Evolutionary conservation across 352 stramenopile species (phyloP).

Genomic region (Pythium pyrilobum): DNA sequence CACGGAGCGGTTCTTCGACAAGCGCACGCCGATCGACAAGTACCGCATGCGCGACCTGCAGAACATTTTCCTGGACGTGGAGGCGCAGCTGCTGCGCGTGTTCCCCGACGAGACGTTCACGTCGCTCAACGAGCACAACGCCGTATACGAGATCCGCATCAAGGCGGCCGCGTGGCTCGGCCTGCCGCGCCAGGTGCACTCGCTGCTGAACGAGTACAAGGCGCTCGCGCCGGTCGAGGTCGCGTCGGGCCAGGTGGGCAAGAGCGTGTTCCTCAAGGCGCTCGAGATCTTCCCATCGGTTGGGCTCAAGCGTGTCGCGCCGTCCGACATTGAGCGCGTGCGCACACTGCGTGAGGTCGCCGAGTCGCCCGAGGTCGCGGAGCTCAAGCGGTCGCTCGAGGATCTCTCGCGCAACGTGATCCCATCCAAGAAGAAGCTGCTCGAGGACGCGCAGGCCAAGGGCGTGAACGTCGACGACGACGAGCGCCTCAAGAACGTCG

Average conservation of each 20-base stretch:
- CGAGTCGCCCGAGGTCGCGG: not conserved
- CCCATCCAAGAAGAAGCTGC: slow-evolving; percentile 1
- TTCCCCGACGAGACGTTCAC: slow-evolving; percentile 39
- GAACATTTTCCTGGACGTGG: slow-evolving; percentile 47
- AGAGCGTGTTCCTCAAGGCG: slow-evolving; percentile 18
- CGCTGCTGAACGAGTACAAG: slow-evolving; percentile 62
- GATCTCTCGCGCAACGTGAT: slow-evolving; percentile 5
- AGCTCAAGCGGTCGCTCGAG: slow-evolving; percentile 3
- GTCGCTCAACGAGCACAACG: slow-evolving; percentile 36
- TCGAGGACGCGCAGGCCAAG: not conserved
- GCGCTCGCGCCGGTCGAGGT: slow-evolving; percentile 12
- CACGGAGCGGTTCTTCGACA: slow-evolving; percentile 47
- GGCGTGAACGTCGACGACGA: not conserved
- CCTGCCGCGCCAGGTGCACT: slow-evolving; percentile 32
- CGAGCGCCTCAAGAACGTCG: not conserved
- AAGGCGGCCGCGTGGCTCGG: slow-evolving; percentile 59
- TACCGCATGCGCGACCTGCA: slow-evolving; percentile 43
- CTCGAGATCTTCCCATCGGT: slow-evolving; percentile 21
- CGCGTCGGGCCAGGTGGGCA: not conserved
- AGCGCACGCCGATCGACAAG: slow-evolving; percentile 30
- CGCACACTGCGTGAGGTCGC: not conserved
- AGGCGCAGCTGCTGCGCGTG: slow-evolving; percentile 50
- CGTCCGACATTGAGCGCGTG: slow-evolving; percentile 2
- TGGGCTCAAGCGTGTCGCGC: slow-evolving; percentile 3
- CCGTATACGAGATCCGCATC: slow-evolving; percentile 50